Evolutionary conservation across 345 rosid genomes (phyloP).

Genomic region (Brassica napus): Da-Ae NC_063441.1:19942501-19943000

Average conservation of each 20-base stretch:
- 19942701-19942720: background rate
- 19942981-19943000: conserved; percentile 3
- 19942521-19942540: background rate
- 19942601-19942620: background rate
- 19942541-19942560: background rate
- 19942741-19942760: background rate
- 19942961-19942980: background rate
- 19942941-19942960: background rate
- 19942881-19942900: background rate
- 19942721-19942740: background rate
- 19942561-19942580: background rate
- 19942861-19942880: background rate
- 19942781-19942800: background rate
- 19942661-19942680: background rate
- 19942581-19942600: background rate
- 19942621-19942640: conserved; percentile 1
- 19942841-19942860: background rate
- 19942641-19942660: background rate
- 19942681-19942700: background rate
- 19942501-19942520: background rate
- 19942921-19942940: background rate
- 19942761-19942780: background rate
- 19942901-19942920: background rate
- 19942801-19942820: background rate
- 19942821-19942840: background rate